Evolutionary conservation across 2,329 filamentous ascomycete genomes (phyloP), one percentile per base, ranked within the genome.

Genomic region (Aschersonia sp.): DNA sequence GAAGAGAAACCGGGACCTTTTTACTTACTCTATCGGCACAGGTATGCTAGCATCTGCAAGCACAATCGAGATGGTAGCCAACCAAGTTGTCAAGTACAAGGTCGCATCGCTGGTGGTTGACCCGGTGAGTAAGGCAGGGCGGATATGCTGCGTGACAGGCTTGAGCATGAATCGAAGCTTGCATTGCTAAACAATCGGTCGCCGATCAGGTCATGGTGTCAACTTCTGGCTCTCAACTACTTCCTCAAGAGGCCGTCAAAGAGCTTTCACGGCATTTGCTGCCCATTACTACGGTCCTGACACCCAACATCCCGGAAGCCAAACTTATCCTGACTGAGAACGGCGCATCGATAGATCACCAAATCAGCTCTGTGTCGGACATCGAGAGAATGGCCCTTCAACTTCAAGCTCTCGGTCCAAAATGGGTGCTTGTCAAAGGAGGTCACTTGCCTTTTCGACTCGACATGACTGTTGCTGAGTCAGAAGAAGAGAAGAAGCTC

Each of bases 361-460:
- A 64, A 0, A 72, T 85, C 1, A 62, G 70, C 5, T 72, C 68
- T 44, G 66, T 87, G 1, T 69, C 77, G 5, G 85, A 85, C 42
- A 64, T 95, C 41, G 79, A 87, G 54, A 58, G 64, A 1, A 70
- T 94, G 35, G 87, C 84, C 1, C 77, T 74, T 51, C 66, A 68
- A 10, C 70, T 95, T 6, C 76, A 79, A 40, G 61, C 64, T 2
- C 68, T 94, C 0, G 89, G 89, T 0, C 82, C 88, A 0, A 75
- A 77, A 53, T 88, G 83, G 68, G 84, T 95, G 32, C 73, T 97
- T 8, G 70, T 95, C 49, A 97, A 97, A 65, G 90, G 90, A 41
- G 90, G 90, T 0, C 92, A 97, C 65, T 64, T 83, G n/a, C 88
- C 90, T 1, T 75, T 97, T 52, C 80, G 73, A 5, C 72, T 69